Conservation (phyloP, 176 grass and related monocot genomes). For the Rhipidocladum racemiflorum region DNA sequence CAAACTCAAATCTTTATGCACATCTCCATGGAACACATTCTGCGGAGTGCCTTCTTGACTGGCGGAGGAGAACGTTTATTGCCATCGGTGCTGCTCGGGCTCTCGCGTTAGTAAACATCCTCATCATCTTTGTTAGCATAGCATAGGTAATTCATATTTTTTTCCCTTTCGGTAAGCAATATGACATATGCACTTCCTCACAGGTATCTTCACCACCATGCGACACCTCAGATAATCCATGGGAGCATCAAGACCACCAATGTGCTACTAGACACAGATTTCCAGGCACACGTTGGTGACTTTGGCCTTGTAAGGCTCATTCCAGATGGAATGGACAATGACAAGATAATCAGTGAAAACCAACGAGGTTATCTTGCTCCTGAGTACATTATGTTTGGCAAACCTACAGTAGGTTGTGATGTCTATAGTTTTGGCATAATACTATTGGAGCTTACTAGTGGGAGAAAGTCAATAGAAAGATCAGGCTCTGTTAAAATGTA, state of each 20-base stretch:
- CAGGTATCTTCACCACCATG: conserved; percentile 66
- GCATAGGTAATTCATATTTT: neutral
- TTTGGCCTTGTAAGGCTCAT: conserved; percentile 66
- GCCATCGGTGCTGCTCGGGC: conserved; percentile 64
- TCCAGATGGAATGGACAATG: conserved; percentile 49
- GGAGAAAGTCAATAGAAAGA: conserved; percentile 58
- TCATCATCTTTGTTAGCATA: conserved; percentile 25
- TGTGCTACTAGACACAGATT: conserved; percentile 65
- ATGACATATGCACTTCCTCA: conserved; percentile 10
- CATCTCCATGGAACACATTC: conserved; percentile 73
- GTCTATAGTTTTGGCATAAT: conserved; percentile 81
- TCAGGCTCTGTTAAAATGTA: conserved; percentile 28
- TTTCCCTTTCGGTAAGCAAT: neutral
- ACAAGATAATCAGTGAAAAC: conserved; percentile 53
- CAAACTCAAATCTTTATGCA: conserved; percentile 63
- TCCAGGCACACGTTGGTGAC: conserved; percentile 57
- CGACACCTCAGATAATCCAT: conserved; percentile 58
- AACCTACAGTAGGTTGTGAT: conserved; percentile 60
- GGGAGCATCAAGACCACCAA: conserved; percentile 72
- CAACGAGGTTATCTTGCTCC: conserved; percentile 71
- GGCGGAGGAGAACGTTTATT: conserved; percentile 61
- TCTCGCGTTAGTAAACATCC: conserved; percentile 49
- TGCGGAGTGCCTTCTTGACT: conserved; percentile 72
- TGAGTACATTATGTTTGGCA: conserved; percentile 66
- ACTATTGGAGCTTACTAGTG: conserved; percentile 65